These are phyloP conservation scores for Aspergillus intermedius DNA, from an alignment of 2,329 filamentous ascomycete genomes.

Conservation along the genomic window DNA sequence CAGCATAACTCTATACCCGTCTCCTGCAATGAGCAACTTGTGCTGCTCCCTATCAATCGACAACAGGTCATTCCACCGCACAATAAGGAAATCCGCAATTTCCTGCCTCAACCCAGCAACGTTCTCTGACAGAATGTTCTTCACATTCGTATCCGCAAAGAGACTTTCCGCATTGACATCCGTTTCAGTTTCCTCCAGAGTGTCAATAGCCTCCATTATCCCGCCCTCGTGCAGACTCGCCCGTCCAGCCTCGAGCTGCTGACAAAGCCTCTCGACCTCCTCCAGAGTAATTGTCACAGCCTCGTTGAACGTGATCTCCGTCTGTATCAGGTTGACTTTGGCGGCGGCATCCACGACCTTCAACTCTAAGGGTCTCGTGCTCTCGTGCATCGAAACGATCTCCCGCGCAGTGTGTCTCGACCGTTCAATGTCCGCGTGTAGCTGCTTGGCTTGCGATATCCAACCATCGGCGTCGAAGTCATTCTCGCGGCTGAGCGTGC, in stretches of 20 bases:
- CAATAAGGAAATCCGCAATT: slow-evolving; percentile 60
- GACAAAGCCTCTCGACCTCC: slow-evolving; percentile 46
- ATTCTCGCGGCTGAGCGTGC: slow-evolving; percentile 66
- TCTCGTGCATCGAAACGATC: slow-evolving; percentile 71
- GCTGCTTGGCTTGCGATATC: slow-evolving; percentile 74
- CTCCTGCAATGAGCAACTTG: slow-evolving; percentile 52
- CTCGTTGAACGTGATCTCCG: slow-evolving; percentile 55
- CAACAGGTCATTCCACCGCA: slow-evolving; percentile 66
- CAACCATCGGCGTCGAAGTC: slow-evolving; percentile 76
- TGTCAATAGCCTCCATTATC: slow-evolving; percentile 43
- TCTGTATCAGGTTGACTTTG: slow-evolving; percentile 51
- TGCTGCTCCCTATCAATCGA: slow-evolving; percentile 52
- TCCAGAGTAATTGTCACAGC: slow-evolving; percentile 46
- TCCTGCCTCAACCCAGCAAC: slow-evolving; percentile 60
- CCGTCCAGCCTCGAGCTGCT: slow-evolving; percentile 43
- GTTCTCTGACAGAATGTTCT: slow-evolving; percentile 56
- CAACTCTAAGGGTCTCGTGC: slow-evolving; percentile 56
- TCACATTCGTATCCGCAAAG: slow-evolving; percentile 31
- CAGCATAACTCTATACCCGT: slow-evolving; percentile 20
- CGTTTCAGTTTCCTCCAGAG: slow-evolving; percentile 40
- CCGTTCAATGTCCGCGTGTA: slow-evolving; percentile 77
- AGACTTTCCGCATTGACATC: slow-evolving; percentile 22
- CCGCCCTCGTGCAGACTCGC: slow-evolving; percentile 40
- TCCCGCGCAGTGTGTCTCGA: slow-evolving; percentile 73
- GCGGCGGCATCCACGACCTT: slow-evolving; percentile 56